phyloP scores from a whole-genome alignment of 208 protist genomes.

The Lotmaria passim region DNA sequence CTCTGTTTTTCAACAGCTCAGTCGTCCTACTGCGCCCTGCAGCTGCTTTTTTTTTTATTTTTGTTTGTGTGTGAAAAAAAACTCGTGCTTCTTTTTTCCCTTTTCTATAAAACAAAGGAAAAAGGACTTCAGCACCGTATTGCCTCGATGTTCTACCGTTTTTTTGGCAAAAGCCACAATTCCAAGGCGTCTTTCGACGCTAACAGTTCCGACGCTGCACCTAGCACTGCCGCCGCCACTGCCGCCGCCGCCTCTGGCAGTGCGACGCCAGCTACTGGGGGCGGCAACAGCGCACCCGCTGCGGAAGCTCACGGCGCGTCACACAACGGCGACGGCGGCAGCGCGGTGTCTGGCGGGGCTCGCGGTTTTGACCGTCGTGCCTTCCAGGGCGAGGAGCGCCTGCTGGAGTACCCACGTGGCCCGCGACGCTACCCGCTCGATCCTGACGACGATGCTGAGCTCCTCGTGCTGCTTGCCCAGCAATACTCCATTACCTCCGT shows the following conservation, averaged over 20 bases:
- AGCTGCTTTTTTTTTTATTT: too few relatives aligned
- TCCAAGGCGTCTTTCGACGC: constrained; percentile 4
- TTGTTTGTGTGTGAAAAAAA: too few relatives aligned
- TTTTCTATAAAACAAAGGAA: too few relatives aligned
- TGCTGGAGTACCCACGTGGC: constrained; percentile 20
- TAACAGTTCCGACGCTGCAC: not conserved
- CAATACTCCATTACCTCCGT: constrained; percentile 50
- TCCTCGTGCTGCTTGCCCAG: constrained; percentile 27
- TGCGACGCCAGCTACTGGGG: not conserved
- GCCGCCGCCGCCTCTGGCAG: not conserved
- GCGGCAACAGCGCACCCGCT: not conserved
- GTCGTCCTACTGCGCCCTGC: too few relatives aligned
- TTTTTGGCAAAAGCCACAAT: constrained; percentile 13
- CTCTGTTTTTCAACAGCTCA: too few relatives aligned
- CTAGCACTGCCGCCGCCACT: not conserved
- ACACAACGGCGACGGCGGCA: not conserved
- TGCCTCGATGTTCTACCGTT: constrained; percentile 29
- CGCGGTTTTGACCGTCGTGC: constrained; percentile 20
- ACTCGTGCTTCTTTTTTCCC: too few relatives aligned
- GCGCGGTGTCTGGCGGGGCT: not conserved
- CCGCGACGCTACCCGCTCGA: constrained; percentile 32
- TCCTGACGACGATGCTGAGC: constrained; percentile 29
- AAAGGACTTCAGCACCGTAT: too few relatives aligned
- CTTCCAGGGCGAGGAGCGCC: constrained; percentile 33
- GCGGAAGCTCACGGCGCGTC: not conserved